Evolutionary conservation across 139 green algal genomes (phyloP).

Genomic region (Limnomonas spitsbergensis): DNA sequence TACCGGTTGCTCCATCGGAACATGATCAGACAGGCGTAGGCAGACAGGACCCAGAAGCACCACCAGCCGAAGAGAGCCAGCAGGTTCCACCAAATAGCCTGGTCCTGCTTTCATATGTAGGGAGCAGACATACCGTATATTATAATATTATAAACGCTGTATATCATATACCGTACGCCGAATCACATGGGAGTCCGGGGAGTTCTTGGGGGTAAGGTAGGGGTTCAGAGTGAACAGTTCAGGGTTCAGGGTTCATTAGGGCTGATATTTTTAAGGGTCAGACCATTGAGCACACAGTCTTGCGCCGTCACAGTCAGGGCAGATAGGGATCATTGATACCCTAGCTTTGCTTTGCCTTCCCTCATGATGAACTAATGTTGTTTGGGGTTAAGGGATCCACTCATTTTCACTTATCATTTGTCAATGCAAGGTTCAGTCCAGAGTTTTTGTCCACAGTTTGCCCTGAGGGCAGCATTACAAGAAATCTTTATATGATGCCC

Average conservation of each 20-base stretch:
- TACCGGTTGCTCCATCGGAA: neutral
- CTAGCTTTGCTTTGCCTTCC: too few species aligned
- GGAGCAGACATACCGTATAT: neutral
- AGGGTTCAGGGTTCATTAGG: neutral
- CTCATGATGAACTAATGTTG: too few species aligned
- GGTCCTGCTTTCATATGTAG: neutral
- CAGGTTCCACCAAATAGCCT: neutral
- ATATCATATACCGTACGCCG: neutral
- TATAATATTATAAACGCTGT: neutral
- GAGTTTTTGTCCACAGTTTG: too few species aligned
- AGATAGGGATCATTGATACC: too few species aligned
- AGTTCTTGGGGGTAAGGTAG: neutral
- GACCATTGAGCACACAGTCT: too few species aligned
- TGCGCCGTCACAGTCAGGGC: too few species aligned
- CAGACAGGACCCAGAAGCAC: neutral
- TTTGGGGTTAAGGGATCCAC: too few species aligned
- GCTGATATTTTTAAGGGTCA: neutral
- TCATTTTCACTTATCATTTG: too few species aligned
- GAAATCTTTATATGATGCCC: too few species aligned
- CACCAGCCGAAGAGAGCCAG: neutral
- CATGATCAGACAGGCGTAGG: neutral
- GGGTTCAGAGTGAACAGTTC: neutral
- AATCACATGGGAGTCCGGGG: neutral
- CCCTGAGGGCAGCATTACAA: too few species aligned
- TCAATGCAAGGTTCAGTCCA: too few species aligned